Base-by-base conservation (phyloP, 2,329 filamentous ascomycete species). In the Elsinoe australis region DNA sequence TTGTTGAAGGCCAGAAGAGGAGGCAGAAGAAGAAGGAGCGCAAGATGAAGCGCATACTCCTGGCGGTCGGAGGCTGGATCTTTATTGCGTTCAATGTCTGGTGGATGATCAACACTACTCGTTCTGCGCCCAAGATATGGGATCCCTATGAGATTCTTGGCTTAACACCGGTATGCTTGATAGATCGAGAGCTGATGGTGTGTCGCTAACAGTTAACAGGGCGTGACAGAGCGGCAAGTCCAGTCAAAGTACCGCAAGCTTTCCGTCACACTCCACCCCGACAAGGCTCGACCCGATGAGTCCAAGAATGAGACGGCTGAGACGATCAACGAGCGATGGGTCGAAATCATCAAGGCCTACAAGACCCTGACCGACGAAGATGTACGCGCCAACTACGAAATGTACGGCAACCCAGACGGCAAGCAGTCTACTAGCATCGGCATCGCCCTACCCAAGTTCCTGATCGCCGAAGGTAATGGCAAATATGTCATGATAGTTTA, bases 361-460 rank as follows among this genome's bases (percentile, higher is more conserved):
- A 95, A 98, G 69, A 85, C 92, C 3, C 78, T 98, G 41, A 98
- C 94, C 3, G 92, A 98, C 62, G 94, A 98, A 69, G 92, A 96
- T 33, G 78, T 96, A 52, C 85, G 92, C 61, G 94, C 94, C 70
- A 98, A 98, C 72, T 98, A 86, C 67, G 82, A 95, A 47, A 85
- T 94, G 66, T 98, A 85, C 61, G 92, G 92, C 49, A 88, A 98
- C 66, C 92, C 92, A 5, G 92, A 98, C 64, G 92, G 92, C 63
- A 96, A 95, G 75, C 92, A 98, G 70, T 90, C 88, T 65, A 92
- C 89, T 68, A 95, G 88, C 69, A 96, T 98, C 61, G 90, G 92
- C 55, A 98, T 98, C 56, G 92, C 90, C 36, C 76, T 98, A 36
- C 92, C 92, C 36, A 84, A 92, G 64, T 87, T 92, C 67, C 88